Evolutionary conservation across 202 grass and related monocot species (phyloP), one percentile per base, ranked within the genome.

Genomic region (Carex arenaria): DNA sequence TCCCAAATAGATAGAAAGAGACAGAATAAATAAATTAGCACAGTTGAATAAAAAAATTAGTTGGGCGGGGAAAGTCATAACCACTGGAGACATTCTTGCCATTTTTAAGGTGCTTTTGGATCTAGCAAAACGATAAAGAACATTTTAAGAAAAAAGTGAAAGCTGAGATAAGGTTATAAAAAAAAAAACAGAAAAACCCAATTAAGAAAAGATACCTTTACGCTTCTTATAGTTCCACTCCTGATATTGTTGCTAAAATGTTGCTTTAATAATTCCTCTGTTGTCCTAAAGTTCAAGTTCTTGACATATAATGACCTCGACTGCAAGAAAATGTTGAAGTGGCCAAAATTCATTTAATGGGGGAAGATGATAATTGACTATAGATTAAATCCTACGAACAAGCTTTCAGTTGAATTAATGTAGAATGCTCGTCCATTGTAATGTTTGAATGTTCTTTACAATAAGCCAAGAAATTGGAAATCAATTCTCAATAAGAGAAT

Each of bases 201-300:
- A 71, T 72, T 36, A 70, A 60, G 47, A 73, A 73, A 86, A n/a
- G 38, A 65, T 88, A 98, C 93, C 93, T 89, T 95, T 80, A 91
- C 90, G 72, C 93, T 98, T 91, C 89, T 91, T 84, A 98, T 87
- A 60, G 67, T 61, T 81, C 93, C 89, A 13, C 38, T 88, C 85
- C 95, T 95, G 83, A 93, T 67, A 83, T 89, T 95, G 74, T 86
- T 81, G 86, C 85, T 87, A 79, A 95, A 95, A 89, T 98, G 92
- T 82, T 95, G 87, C 72, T 84, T 93, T 83, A 98, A 76, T 0
- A 61, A 88, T 85, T 95, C 95, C 79, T 98, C 95, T 11, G 85
- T 72, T 49, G 95, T 93, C 88, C 90, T 93, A 85, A 98, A 95
- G 85, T 98, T 98, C 72, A 98, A 90, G 80, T 98, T 98, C 89